Evolutionary conservation across 306 rosid genomes (phyloP).

Genomic region (Coriaria nepalensis): DNA sequence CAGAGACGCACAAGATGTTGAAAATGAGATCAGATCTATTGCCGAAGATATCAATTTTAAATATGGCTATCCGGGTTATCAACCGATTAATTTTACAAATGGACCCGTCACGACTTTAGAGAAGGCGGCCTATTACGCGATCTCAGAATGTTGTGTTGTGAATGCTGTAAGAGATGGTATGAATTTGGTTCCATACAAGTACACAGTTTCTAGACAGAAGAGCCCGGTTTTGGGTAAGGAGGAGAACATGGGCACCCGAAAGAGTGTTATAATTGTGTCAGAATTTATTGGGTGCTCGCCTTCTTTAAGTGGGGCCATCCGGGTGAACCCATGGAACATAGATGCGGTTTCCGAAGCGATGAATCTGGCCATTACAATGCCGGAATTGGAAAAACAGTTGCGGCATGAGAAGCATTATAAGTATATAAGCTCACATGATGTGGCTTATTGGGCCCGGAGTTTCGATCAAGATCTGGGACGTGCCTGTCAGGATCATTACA

Average conservation of each 20-base stretch:
- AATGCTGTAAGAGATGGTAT: slow-evolving; percentile 69
- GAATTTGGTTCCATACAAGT: slow-evolving; percentile 61
- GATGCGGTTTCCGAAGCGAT: slow-evolving; percentile 51
- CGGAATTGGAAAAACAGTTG: slow-evolving; percentile 32
- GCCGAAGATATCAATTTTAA: slow-evolving; percentile 33
- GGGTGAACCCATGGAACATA: slow-evolving; percentile 66
- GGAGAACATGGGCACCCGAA: slow-evolving; percentile 11
- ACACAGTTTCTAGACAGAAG: slow-evolving; percentile 61
- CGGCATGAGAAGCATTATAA: slow-evolving; percentile 69
- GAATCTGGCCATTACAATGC: slow-evolving; percentile 35
- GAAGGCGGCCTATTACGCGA: slow-evolving; percentile 43
- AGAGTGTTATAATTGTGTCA: slow-evolving; percentile 54
- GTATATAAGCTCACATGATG: slow-evolving; percentile 66
- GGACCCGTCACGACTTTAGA: slow-evolving; percentile 33
- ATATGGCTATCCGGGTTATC: slow-evolving; percentile 28
- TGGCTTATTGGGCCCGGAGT: slow-evolving; percentile 57
- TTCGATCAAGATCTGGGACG: slow-evolving; percentile 65
- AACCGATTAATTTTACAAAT: slow-evolving; percentile 33
- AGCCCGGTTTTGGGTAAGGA: slow-evolving; percentile 29
- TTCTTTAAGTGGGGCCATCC: slow-evolving; percentile 61
- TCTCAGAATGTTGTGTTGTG: slow-evolving; percentile 51
- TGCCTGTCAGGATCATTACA: slow-evolving; percentile 41
- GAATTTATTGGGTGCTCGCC: slow-evolving; percentile 80
- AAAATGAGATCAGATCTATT: slow-evolving; percentile 29
- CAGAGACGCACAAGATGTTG: slow-evolving; percentile 50